These are phyloP conservation scores for Tolypocladium amazonense DNA, from an alignment of 2,329 filamentous ascomycete genomes.

Conservation along the genomic window DNA sequence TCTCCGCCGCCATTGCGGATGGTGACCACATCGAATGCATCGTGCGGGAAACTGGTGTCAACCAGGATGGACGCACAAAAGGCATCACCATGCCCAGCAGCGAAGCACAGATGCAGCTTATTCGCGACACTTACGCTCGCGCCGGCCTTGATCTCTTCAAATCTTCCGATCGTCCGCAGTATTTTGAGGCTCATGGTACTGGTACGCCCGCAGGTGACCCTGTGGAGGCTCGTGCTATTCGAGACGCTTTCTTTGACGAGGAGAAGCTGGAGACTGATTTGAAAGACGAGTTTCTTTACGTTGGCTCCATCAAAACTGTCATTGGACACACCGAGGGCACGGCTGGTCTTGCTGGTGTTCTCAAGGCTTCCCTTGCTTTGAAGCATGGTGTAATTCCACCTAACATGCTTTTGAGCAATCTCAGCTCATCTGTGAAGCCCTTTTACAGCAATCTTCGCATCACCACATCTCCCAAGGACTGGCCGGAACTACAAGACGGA, in stretches of 20 bases:
- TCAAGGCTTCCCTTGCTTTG: not conserved
- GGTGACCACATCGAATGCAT: slow-evolving; percentile 26
- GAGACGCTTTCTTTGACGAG: not conserved
- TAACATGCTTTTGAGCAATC: not conserved
- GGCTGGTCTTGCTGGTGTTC: not conserved
- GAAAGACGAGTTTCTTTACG: not conserved
- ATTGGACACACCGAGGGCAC: not conserved
- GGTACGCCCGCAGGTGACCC: slow-evolving; percentile 24
- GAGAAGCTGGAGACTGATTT: not conserved
- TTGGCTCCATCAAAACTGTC: not conserved
- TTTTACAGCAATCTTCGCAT: not conserved
- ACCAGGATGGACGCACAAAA: slow-evolving; percentile 28
- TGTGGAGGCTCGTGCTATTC: not conserved
- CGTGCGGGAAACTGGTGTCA: slow-evolving; percentile 23
- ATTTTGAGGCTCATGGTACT: slow-evolving; percentile 26
- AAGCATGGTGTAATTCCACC: not conserved
- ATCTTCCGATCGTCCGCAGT: slow-evolving; percentile 8
- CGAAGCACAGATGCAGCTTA: slow-evolving; percentile 10
- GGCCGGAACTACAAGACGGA: not conserved
- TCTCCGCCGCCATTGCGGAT: slow-evolving; percentile 30
- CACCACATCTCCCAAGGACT: not conserved
- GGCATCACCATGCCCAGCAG: slow-evolving; percentile 22
- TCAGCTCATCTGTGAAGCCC: not conserved
- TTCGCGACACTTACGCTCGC: slow-evolving; percentile 14
- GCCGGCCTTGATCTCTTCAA: slow-evolving; percentile 13